Evolutionary conservation across 1,284 basidiomycete species (phyloP).

Genomic region (Trichosporon sp.): DNA sequence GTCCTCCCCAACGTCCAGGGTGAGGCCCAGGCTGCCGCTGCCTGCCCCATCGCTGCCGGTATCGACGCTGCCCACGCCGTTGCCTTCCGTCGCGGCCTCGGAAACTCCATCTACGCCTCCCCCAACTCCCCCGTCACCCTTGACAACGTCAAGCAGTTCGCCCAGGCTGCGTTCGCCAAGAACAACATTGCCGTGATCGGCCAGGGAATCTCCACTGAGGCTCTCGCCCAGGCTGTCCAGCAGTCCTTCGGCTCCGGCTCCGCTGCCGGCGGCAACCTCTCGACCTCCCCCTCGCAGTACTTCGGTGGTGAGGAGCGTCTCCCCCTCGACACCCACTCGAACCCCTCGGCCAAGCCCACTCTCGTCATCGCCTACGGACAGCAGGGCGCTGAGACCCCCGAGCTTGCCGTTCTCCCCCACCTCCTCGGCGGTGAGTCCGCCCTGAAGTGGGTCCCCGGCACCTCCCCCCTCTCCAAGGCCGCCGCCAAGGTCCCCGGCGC

Average conservation of each 20-base stretch:
- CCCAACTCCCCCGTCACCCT: slow-evolving; percentile 68
- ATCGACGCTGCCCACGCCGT: slow-evolving; percentile 78
- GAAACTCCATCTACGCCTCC: slow-evolving; percentile 79
- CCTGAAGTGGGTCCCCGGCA: slow-evolving; percentile 80
- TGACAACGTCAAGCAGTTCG: slow-evolving; percentile 71
- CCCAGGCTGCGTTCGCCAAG: slow-evolving; percentile 70
- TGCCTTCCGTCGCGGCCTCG: slow-evolving; percentile 89
- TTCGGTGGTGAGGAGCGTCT: slow-evolving; percentile 83
- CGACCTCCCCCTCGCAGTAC: slow-evolving; percentile 61
- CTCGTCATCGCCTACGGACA: slow-evolving; percentile 80
- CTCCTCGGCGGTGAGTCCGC: slow-evolving; percentile 71
- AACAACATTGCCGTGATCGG: slow-evolving; percentile 82
- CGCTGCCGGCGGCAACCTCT: slow-evolving; percentile 49
- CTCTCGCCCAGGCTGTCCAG: slow-evolving; percentile 71
- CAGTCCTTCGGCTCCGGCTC: slow-evolving; percentile 64
- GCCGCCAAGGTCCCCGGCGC: slow-evolving; percentile 54
- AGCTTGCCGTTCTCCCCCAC: slow-evolving; percentile 74
- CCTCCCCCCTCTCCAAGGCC: slow-evolving; percentile 66
- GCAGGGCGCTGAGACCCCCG: slow-evolving; percentile 64
- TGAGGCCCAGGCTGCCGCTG: slow-evolving; percentile 68
- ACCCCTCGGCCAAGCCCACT: slow-evolving; percentile 64
- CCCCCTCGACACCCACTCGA: slow-evolving; percentile 61
- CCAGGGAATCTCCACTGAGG: slow-evolving; percentile 74
- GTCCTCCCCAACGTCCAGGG: slow-evolving; percentile 74
- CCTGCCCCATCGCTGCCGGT: slow-evolving; percentile 64